Evolutionary conservation across 1,284 basidiomycete species (phyloP), one percentile per base, ranked within the genome.

Genomic region (Ustilago loliicola): DNA sequence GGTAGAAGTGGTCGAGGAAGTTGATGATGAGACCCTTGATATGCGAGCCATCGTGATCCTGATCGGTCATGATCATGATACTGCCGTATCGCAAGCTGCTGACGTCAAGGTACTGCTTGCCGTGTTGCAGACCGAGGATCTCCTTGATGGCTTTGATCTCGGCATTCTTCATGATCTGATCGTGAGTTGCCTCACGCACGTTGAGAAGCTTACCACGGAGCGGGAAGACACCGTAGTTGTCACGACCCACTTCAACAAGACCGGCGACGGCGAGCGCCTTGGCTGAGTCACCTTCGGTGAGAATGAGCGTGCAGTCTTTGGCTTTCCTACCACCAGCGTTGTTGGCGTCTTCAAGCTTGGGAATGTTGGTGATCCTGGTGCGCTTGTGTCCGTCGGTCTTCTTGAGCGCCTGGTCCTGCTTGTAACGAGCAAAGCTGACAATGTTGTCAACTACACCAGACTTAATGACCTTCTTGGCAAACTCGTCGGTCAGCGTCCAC

Each of bases 11-110:
- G 85, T 99, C 97, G 67, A 99, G 89, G 87, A 96, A 99, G 87
- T 99, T 99, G 89, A 99, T 97, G 66, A 99, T 90, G 10, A 99
- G 90, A 45, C 97, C 97, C 88, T 99, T 99, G 89, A 99, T 99
- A 88, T 99, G 97, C 42, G 96, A 99, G 61, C 97, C 97, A 88
- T 99, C 97, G 88, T 99, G 95, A 91, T 99, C 97, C 80, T 98
- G 96, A 92, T 99, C 97, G 15, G 97, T 96, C 97, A 99, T 99
- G 85, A 99, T 95, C 97, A 99, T 99, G 70, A 99, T 87, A 66
- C 92, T 92, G 1, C 97, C 97, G 84, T 99, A 99, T 27, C 97
- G 92, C 85, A 99, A 88, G 79, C 90, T 92, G 55, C 90, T 88
- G 19, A 90, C 88, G 61, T 90, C 91, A 27, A 88, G 89, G 87